Conservation (phyloP, 164 flowering plant species). For the Aristolochia contorta region DNA sequence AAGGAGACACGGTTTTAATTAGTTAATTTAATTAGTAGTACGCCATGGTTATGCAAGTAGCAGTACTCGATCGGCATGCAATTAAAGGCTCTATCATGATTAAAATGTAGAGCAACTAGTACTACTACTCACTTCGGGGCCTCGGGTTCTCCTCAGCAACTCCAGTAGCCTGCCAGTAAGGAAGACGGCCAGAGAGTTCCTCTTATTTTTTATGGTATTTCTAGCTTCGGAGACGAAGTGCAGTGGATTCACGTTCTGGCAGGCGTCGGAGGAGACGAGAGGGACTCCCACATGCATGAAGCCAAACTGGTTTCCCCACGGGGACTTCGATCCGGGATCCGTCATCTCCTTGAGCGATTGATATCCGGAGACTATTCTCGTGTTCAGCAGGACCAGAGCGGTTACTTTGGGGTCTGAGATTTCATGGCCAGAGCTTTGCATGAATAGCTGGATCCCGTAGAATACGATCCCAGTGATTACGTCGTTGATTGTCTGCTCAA, state of each 20-base stretch:
- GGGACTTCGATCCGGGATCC: conserved; percentile 12
- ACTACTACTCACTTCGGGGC: conserved; percentile 29
- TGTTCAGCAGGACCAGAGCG: conserved; percentile 50
- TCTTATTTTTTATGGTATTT: conserved; percentile 25
- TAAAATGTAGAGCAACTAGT: too few species aligned
- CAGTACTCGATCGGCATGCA: too few species aligned
- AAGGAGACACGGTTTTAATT: too few species aligned
- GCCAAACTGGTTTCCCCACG: conserved; percentile 39
- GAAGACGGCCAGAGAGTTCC: conserved; percentile 25
- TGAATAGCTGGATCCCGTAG: conserved; percentile 43
- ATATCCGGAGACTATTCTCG: conserved; percentile 30
- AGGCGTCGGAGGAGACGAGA: background rate
- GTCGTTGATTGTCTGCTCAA: conserved; percentile 47
- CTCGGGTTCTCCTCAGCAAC: conserved; percentile 24
- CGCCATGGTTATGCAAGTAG: too few species aligned
- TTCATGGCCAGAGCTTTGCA: conserved; percentile 17
- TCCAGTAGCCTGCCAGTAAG: conserved; percentile 33
- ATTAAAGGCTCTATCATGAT: too few species aligned
- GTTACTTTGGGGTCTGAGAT: conserved; percentile 19
- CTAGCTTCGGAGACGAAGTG: conserved; percentile 26
- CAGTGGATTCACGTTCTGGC: conserved; percentile 17
- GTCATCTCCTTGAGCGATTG: conserved; percentile 38
- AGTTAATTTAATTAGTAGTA: too few species aligned
- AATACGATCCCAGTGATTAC: conserved; percentile 41
- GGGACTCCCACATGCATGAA: conserved; percentile 22